Evolutionary conservation across 306 rosid genomes (phyloP).

Genomic region (Inga laurina): DNA sequence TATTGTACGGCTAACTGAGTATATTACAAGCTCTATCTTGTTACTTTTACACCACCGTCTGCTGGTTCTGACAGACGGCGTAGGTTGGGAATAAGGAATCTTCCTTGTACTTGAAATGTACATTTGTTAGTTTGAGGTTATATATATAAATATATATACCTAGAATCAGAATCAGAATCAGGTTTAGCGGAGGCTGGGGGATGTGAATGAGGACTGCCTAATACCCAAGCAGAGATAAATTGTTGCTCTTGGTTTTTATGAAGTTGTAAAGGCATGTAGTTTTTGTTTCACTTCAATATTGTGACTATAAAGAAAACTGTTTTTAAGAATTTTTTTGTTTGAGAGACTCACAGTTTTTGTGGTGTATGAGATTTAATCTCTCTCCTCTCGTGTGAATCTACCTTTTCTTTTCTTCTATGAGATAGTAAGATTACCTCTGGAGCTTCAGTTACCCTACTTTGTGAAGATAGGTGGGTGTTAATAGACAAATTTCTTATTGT

Average conservation of each 20-base stretch:
- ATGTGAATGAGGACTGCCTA: slow-evolving; percentile 43
- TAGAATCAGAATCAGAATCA: slow-evolving; percentile 57
- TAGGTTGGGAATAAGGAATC: slow-evolving; percentile 55
- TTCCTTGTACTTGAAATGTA: slow-evolving; percentile 84
- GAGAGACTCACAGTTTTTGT: slow-evolving; percentile 21
- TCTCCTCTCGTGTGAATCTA: not conserved
- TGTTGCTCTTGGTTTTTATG: slow-evolving; percentile 37
- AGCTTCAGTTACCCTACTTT: no score
- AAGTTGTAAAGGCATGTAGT: slow-evolving; percentile 36
- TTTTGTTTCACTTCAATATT: not conserved
- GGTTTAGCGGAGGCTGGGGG: slow-evolving; percentile 48
- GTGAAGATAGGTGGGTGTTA: no score
- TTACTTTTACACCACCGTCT: slow-evolving; percentile 31
- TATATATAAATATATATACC: slow-evolving; percentile 40
- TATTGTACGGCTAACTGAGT: slow-evolving; percentile 87
- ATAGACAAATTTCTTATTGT: no score
- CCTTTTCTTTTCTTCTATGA: not conserved
- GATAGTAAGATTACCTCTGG: no score
- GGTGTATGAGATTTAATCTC: slow-evolving; percentile 4
- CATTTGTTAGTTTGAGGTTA: slow-evolving; percentile 73
- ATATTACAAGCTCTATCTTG: slow-evolving; percentile 51
- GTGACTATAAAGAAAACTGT: slow-evolving; percentile 43
- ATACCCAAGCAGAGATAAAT: slow-evolving; percentile 49
- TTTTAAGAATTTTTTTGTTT: not conserved
- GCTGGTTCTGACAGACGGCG: slow-evolving; percentile 44